Conservation (phyloP, 225 moss, liverwort and hornwort species). For the Bryum argenteum region DNA sequence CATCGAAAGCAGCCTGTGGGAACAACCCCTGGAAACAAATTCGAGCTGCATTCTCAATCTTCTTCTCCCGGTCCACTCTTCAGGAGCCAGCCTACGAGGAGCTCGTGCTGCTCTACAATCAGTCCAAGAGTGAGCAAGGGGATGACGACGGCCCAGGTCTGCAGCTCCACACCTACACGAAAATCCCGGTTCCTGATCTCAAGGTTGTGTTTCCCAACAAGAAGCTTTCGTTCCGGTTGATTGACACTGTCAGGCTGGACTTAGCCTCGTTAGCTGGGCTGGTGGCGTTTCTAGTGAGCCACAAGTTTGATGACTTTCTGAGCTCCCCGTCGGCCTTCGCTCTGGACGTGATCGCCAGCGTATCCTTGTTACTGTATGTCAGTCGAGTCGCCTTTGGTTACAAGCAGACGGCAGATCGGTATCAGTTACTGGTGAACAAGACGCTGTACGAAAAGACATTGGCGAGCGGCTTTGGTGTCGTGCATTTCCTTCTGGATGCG, state of each 20-base stretch:
- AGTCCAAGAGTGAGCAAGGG: slow-evolving; percentile 32
- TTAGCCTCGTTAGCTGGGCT: slow-evolving; percentile 80
- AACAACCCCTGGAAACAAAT: slow-evolving; percentile 59
- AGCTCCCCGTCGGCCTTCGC: slow-evolving; percentile 89
- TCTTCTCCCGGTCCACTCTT: slow-evolving; percentile 65
- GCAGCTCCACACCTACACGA: slow-evolving; percentile 73
- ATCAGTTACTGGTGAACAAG: slow-evolving; percentile 86
- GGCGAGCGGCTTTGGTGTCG: slow-evolving; percentile 86
- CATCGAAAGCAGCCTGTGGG: slow-evolving; percentile 65
- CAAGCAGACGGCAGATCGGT: slow-evolving; percentile 77
- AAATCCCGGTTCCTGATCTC: slow-evolving; percentile 80
- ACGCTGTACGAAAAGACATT: slow-evolving; percentile 88
- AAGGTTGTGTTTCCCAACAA: slow-evolving; percentile 91
- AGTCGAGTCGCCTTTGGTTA: slow-evolving; percentile 75
- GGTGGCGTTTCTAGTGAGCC: slow-evolving; percentile 74
- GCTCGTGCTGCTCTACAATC: slow-evolving; percentile 73
- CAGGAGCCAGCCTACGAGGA: slow-evolving; percentile 89
- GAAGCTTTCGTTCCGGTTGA: slow-evolving; percentile 82
- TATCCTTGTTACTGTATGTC: slow-evolving; percentile 66
- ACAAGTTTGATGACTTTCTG: slow-evolving; percentile 68
- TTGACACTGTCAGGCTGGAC: slow-evolving; percentile 82
- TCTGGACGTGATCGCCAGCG: slow-evolving; percentile 78
- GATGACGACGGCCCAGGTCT: slow-evolving; percentile 40
- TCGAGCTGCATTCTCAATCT: slow-evolving; percentile 63
- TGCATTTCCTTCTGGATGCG: slow-evolving; percentile 83